Conservation (phyloP, 371 early-diverging fungal genomes). For the Mortierella sp. region DNA sequence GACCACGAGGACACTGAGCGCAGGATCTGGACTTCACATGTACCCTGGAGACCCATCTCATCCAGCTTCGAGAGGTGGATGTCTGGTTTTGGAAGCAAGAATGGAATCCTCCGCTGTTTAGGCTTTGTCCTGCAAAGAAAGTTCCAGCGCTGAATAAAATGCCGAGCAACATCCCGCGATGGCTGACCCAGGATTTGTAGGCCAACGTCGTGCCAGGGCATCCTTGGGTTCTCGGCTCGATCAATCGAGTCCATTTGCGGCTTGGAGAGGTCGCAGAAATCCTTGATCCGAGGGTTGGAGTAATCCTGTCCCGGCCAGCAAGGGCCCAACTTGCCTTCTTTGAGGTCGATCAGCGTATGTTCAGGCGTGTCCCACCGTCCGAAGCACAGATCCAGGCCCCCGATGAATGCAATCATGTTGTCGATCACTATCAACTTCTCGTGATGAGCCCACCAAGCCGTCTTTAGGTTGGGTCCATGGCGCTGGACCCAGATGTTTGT, state of each 20-base stretch:
- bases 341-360: slow-evolving; percentile 81
- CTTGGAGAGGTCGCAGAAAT: slow-evolving; percentile 69
- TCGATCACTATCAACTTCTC: slow-evolving; percentile 89
- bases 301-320: slow-evolving; percentile 92
- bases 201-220: slow-evolving; percentile 98
- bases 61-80: slow-evolving; percentile 69
- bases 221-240: slow-evolving; percentile 67
- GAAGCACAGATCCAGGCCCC: slow-evolving; percentile 94
- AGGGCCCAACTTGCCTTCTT: slow-evolving; percentile 53
- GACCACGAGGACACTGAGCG: slow-evolving; percentile 80
- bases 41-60: slow-evolving; percentile 70
- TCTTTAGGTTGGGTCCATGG: slow-evolving; percentile 53
- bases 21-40: slow-evolving; percentile 77
- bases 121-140: slow-evolving; percentile 81
- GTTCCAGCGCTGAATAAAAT: slow-evolving; percentile 96
- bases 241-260: slow-evolving; percentile 38
- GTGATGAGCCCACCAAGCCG: slow-evolving; percentile 56
- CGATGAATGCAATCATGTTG: slow-evolving; percentile 85
- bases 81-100: slow-evolving; percentile 84
- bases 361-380: slow-evolving; percentile 90
- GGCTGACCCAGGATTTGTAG: slow-evolving; percentile 60
- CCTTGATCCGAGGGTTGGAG: slow-evolving; percentile 90
- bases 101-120: slow-evolving; percentile 69
- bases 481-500: slow-evolving; percentile 52
- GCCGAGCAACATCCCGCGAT: slow-evolving; percentile 86